These are phyloP conservation scores for Phaeolepiota aurea DNA, from an alignment of 768 basidiomycete species.

Conservation along the genomic window DNA sequence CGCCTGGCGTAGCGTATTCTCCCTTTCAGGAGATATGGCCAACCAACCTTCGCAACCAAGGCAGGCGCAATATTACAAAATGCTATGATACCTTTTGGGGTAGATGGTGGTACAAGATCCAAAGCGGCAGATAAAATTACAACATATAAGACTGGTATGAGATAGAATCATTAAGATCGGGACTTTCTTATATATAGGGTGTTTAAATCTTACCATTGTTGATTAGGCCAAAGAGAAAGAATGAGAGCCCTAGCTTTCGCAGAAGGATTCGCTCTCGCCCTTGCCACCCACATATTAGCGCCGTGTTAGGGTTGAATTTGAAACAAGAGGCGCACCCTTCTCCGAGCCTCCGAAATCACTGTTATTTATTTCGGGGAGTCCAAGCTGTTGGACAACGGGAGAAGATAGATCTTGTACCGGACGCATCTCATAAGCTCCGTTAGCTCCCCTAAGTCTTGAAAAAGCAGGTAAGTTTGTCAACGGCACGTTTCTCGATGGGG, in stretches of 20 bases:
- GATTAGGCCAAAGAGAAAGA: conserved; percentile 87
- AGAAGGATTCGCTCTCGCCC: conserved; percentile 21
- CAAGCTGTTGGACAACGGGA: background rate
- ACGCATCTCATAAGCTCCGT: background rate
- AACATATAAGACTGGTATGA: conserved; percentile 74
- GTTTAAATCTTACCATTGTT: conserved; percentile 62
- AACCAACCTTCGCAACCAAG: conserved; percentile 79
- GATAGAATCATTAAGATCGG: background rate
- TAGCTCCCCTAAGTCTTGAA: no score
- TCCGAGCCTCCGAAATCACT: background rate
- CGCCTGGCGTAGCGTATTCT: conserved; percentile 74
- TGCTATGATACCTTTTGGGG: conserved; percentile 90
- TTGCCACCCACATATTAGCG: no score
- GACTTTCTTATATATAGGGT: background rate
- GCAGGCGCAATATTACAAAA: conserved; percentile 94
- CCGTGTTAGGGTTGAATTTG: conserved; percentile 1
- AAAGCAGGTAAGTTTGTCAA: no score
- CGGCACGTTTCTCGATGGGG: no score
- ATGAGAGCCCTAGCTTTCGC: conserved; percentile 47
- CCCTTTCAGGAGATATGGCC: conserved; percentile 87
- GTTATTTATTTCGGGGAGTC: background rate
- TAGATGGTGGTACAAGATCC: conserved; percentile 85
- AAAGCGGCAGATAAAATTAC: conserved; percentile 94
- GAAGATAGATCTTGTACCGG: background rate
- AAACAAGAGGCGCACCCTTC: background rate